phyloP scores from a whole-genome alignment of 768 basidiomycete species.

The Cyclocybe aegerita region DNA sequence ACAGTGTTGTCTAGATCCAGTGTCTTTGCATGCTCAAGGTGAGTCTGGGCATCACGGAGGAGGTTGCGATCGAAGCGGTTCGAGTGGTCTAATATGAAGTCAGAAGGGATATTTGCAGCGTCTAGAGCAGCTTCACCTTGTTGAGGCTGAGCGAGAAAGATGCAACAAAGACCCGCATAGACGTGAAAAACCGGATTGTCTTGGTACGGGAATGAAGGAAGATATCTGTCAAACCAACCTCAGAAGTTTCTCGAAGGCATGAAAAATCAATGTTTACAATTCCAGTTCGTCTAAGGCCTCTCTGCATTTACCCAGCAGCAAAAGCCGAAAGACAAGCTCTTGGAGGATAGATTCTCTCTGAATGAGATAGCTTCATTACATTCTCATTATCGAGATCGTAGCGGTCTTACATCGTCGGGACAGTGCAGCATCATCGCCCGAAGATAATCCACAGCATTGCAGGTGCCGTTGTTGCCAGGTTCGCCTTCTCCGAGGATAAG shows the following conservation, averaged over 20 bases:
- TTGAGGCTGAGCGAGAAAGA: slow-evolving; percentile 55
- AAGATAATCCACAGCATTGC: slow-evolving; percentile 56
- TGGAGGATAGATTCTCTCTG: slow-evolving; percentile 76
- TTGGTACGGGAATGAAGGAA: slow-evolving; percentile 86
- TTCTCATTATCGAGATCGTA: not conserved
- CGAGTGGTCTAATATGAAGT: slow-evolving; percentile 1
- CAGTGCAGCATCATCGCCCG: slow-evolving; percentile 70
- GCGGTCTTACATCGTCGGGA: slow-evolving; percentile 56
- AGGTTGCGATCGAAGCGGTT: slow-evolving; percentile 29
- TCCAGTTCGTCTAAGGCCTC: slow-evolving; percentile 86
- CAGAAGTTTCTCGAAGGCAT: not conserved
- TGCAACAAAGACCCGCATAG: slow-evolving; percentile 76
- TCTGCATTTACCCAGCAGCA: slow-evolving; percentile 53
- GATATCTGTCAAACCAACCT: slow-evolving; percentile 50
- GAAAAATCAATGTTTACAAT: slow-evolving; percentile 50
- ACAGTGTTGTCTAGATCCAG: slow-evolving; percentile 60
- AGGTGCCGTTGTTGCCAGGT: slow-evolving; percentile 22
- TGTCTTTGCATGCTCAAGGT: slow-evolving; percentile 60
- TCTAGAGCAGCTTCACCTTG: slow-evolving; percentile 1
- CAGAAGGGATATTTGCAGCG: slow-evolving; percentile 1
- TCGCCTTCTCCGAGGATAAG: slow-evolving; percentile 44
- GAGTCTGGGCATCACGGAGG: slow-evolving; percentile 57
- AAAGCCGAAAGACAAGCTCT: slow-evolving; percentile 71
- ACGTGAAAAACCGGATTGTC: slow-evolving; percentile 78
- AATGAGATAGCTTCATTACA: slow-evolving; percentile 1